Evolutionary conservation across 306 rosid genomes (phyloP).

Genomic region (Psophocarpus tetragonolobus): DNA sequence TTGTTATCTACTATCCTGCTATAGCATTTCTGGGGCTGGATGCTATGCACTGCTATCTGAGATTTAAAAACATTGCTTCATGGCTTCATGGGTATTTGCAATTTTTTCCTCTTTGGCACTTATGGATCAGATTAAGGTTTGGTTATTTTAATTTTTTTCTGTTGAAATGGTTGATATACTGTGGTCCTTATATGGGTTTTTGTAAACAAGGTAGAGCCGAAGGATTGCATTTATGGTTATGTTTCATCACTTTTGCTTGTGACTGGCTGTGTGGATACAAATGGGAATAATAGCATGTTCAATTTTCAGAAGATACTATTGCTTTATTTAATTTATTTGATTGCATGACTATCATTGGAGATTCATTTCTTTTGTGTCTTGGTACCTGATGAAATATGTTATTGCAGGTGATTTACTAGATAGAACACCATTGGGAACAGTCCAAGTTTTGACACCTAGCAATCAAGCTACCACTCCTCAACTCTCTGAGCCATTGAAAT

Average conservation of each 20-base stretch:
- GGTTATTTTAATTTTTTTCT: neutral
- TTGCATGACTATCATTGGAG: neutral
- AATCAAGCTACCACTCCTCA: conserved; percentile 58
- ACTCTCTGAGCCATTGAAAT: conserved; percentile 50
- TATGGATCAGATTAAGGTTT: neutral
- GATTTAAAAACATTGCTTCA: neutral
- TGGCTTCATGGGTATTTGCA: neutral
- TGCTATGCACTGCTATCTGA: neutral
- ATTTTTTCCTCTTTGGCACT: neutral
- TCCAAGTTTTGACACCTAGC: conserved; percentile 52
- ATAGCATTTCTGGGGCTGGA: neutral
- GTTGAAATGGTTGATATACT: neutral
- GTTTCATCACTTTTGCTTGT: neutral
- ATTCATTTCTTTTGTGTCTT: neutral
- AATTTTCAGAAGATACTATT: neutral
- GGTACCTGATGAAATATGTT: conserved; percentile 9
- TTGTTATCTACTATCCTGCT: neutral
- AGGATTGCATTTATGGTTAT: neutral
- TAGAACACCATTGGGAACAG: conserved; percentile 51
- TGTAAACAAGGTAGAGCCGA: neutral
- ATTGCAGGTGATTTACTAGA: conserved; percentile 64
- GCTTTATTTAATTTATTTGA: neutral
- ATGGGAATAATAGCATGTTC: neutral
- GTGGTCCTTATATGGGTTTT: neutral
- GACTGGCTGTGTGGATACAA: neutral